These are phyloP conservation scores for Erysimum cheiranthoides DNA, from an alignment of 345 rosid species.

Conservation along the genomic window DNA sequence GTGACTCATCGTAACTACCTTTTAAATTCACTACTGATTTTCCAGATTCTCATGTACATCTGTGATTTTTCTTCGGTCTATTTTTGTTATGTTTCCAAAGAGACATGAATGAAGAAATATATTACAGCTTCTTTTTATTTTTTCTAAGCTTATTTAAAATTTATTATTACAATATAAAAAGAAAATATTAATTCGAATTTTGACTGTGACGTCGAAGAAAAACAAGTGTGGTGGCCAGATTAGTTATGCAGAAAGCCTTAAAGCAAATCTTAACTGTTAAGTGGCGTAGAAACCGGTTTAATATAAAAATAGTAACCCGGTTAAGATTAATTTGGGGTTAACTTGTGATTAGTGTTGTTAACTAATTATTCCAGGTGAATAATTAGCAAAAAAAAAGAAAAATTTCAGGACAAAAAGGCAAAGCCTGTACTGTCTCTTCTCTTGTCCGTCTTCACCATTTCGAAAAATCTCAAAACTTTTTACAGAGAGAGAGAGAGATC, in stretches of 20 bases:
- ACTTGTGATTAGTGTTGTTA: slow-evolving; percentile 11
- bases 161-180: background rate
- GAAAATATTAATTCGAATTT: too few species aligned
- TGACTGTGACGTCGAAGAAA: background rate
- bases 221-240: background rate
- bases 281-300: slow-evolving; percentile 28
- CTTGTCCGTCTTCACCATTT: slow-evolving; percentile 38
- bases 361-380: slow-evolving; percentile 28
- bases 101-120: slow-evolving; percentile 12
- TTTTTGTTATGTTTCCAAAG: slow-evolving; percentile 27
- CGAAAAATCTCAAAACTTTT: slow-evolving; percentile 26
- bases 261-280: background rate
- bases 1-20: slow-evolving; percentile 30
- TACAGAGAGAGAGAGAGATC: slow-evolving; percentile 37
- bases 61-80: slow-evolving; percentile 23
- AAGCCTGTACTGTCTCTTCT: slow-evolving; percentile 25
- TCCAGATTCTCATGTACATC: slow-evolving; percentile 41
- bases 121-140: background rate
- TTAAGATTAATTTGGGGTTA: slow-evolving; percentile 6
- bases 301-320: background rate
- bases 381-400: background rate
- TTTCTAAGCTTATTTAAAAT: background rate
- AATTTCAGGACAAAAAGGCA: slow-evolving; percentile 33
- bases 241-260: background rate
- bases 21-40: slow-evolving; percentile 31